Evolutionary conservation across 192 early-diverging fungal genomes (phyloP), one percentile per base, ranked within the genome.

Genomic region (Coemansia sp.): DNA sequence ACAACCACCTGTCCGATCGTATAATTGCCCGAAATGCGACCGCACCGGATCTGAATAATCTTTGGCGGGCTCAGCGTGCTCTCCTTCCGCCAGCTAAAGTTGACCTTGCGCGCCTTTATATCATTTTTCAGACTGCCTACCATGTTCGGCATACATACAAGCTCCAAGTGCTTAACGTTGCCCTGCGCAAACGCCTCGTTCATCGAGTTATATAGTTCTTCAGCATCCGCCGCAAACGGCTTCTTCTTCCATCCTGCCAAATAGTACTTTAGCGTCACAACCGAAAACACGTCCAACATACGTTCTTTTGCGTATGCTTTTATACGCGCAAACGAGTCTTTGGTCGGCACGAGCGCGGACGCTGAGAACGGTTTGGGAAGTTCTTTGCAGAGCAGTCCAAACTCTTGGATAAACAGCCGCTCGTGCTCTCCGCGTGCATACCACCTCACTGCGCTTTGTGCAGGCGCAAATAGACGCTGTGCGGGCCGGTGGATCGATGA

Each of bases 111-210:
- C n/a, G 73, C 60, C 71, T 86, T 88, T 34, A 89, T 70, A 23
- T 88, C 84, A 22, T 82, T 81, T 68, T 86, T 87, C 37, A 89
- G 69, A 47, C 71, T 89, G 9, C 82, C 75, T 25, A 78, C 81
- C 86, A 89, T 84, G 38, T 77, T 81, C 19, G 85, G 82, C 38
- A 82, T 71, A 57, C 87, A 88, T 2, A 89, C 82, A 48, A 76
- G 74, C 54, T 85, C 81, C 9, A 89, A 66, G 9, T 80, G 68
- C 23, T 65, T 62, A 22, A 82, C 67, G 65, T 88, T 86, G 47
- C 88, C 88, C 65, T 68, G 61, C 17, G 88, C 87, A 69, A 84
- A 89, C 2, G 86, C 85, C 59, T 87, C 85, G 57, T 89, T 89
- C 88, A 89, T 88, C 53, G 71, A 66, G 28, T 80, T 81, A 64